A percentile compares a stretch with the other conserved stretches of the same genome.
phyloP scores from a whole-genome alignment of 2,329 filamentous ascomycete species.

The Zasmidium cellare region DNA sequence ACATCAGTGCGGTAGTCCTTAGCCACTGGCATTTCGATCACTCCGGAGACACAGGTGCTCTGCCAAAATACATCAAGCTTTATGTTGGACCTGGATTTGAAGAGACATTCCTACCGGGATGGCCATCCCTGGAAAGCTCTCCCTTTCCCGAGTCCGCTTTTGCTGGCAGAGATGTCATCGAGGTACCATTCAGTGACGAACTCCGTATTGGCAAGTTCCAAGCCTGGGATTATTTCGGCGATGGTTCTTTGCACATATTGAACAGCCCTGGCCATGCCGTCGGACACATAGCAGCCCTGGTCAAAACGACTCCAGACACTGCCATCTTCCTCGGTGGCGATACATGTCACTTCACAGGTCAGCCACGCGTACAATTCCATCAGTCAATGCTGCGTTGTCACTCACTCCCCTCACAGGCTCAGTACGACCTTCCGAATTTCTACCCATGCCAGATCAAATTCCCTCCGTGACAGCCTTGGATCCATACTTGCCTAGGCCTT shows the following conservation, averaged over 20 bases:
- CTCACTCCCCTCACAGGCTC: background rate
- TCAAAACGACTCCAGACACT: conserved; percentile 14
- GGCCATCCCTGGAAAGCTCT: conserved; percentile 35
- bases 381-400: too few species aligned
- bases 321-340: conserved; percentile 15
- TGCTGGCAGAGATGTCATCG: conserved; percentile 6
- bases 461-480: conserved; percentile 1
- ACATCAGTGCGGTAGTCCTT: conserved; percentile 40
- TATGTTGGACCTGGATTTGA: conserved; percentile 56
- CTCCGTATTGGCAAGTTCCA: conserved; percentile 38
- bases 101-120: conserved; percentile 46
- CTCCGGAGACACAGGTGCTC: conserved; percentile 34
- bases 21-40: conserved; percentile 40
- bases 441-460: conserved; percentile 6
- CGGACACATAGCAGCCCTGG: conserved; percentile 14
- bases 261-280: conserved; percentile 23
- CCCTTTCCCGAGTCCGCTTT: conserved; percentile 12
- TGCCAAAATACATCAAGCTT: conserved; percentile 50
- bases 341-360: conserved; percentile 9
- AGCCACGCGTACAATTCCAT: background rate
- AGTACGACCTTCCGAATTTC: conserved; percentile 7
- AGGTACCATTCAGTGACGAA: conserved; percentile 17
- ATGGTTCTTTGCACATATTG: conserved; percentile 43
- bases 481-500: conserved; percentile 1
- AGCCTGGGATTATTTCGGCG: conserved; percentile 43